phyloP scores from a whole-genome alignment of 441 rosid genomes.

The Erysimum cheiri region DNA sequence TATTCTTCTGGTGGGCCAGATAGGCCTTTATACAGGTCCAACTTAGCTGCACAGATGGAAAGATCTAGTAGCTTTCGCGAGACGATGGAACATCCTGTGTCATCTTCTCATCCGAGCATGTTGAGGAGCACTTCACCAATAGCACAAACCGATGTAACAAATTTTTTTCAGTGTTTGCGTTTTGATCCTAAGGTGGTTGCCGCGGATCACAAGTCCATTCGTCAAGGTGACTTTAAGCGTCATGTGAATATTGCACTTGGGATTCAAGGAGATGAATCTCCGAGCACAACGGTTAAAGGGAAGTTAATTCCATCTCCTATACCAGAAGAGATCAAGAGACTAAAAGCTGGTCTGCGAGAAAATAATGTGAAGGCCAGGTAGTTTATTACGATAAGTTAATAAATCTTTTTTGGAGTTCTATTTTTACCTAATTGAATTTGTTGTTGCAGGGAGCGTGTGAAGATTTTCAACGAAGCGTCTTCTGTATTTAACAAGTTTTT shows the following conservation, averaged over 20 bases:
- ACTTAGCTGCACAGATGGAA: constrained; percentile 75
- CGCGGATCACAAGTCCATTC: constrained; percentile 78
- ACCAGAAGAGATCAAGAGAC: constrained; percentile 87
- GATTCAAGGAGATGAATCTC: constrained; percentile 74
- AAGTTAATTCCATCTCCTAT: constrained; percentile 59
- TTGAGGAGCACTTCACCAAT: constrained; percentile 66
- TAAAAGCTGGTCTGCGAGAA: constrained; percentile 71
- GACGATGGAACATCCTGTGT: constrained; percentile 72
- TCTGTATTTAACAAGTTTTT: constrained; percentile 82
- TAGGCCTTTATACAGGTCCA: constrained; percentile 86
- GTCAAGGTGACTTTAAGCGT: constrained; percentile 78
- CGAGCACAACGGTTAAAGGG: constrained; percentile 63
- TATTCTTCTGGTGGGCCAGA: constrained; percentile 86
- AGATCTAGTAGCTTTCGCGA: constrained; percentile 92
- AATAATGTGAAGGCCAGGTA: constrained; percentile 87
- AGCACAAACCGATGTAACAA: constrained; percentile 74
- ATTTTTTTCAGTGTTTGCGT: constrained; percentile 74
- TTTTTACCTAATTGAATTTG: constrained; percentile 45
- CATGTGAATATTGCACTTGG: constrained; percentile 80
- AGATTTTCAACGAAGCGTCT: constrained; percentile 80
- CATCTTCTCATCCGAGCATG: constrained; percentile 74
- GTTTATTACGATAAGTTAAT: constrained; percentile 42
- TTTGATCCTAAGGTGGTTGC: constrained; percentile 83
- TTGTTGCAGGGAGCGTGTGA: constrained; percentile 82
- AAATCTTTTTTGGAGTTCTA: constrained; percentile 27